Conservation (phyloP, 164 flowering plant species). For the Vitis amurensis region DNA sequence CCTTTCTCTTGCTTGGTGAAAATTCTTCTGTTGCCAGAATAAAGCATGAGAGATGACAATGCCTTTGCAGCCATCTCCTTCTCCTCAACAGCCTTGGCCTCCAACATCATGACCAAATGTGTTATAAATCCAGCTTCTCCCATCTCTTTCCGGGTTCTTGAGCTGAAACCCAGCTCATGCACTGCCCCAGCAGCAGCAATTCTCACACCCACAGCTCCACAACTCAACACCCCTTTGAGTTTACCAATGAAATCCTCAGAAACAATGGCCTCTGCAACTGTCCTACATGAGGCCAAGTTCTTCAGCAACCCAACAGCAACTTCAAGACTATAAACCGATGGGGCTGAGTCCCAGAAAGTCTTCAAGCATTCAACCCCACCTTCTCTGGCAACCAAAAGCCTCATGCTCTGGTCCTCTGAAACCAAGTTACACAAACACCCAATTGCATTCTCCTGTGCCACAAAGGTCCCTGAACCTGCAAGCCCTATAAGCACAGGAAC, state of each 20-base stretch:
- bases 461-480: conserved; percentile 58
- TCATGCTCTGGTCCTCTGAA: conserved; percentile 49
- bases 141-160: background rate
- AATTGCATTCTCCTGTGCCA: conserved; percentile 73
- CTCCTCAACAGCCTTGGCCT: background rate
- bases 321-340: conserved; percentile 41
- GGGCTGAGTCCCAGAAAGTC: conserved; percentile 69
- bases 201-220: conserved; percentile 2
- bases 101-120: background rate
- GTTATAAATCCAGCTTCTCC: background rate
- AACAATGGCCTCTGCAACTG: conserved; percentile 50
- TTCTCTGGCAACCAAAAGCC: conserved; percentile 58
- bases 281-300: conserved; percentile 46
- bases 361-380: conserved; percentile 67
- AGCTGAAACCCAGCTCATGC: background rate
- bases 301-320: conserved; percentile 57
- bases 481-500: conserved; percentile 52
- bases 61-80: background rate
- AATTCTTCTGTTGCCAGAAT: background rate
- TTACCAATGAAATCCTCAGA: conserved; percentile 54
- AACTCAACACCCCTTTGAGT: conserved; percentile 18
- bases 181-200: conserved; percentile 2
- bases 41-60: background rate
- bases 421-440: conserved; percentile 75
- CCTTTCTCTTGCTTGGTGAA: background rate